Evolutionary conservation across 2,329 filamentous ascomycete species (phyloP).

Genomic region (Trichophyton rubrum): DNA sequence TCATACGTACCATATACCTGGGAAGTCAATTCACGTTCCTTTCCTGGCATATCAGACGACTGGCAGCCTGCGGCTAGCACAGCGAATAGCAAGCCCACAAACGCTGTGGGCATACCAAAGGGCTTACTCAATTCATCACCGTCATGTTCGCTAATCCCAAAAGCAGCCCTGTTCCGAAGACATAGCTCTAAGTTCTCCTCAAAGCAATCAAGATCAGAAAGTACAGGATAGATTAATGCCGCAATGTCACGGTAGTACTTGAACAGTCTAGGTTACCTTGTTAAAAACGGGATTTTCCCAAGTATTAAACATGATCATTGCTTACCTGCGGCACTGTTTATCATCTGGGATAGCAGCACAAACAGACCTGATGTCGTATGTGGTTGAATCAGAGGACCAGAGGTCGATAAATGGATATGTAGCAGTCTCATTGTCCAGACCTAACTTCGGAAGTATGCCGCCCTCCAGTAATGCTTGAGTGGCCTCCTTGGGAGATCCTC

Average conservation of each 20-base stretch:
- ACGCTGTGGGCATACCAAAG: slow-evolving; percentile 46
- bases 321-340: slow-evolving; percentile 42
- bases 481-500: slow-evolving; percentile 36
- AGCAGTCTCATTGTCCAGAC: slow-evolving; percentile 51
- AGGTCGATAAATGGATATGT: slow-evolving; percentile 55
- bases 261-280: slow-evolving; percentile 9
- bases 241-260: slow-evolving; percentile 13
- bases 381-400: slow-evolving; percentile 50
- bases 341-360: slow-evolving; percentile 48
- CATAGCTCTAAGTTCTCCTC: slow-evolving; percentile 44
- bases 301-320: slow-evolving; percentile 3
- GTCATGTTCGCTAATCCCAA: slow-evolving; percentile 31
- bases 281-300: neutral
- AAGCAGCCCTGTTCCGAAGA: slow-evolving; percentile 39
- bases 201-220: slow-evolving; percentile 44
- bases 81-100: slow-evolving; percentile 49
- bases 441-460: slow-evolving; percentile 49
- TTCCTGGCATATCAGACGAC: slow-evolving; percentile 45
- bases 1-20: slow-evolving; percentile 45
- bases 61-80: slow-evolving; percentile 52
- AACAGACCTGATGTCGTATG: slow-evolving; percentile 45
- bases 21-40: slow-evolving; percentile 50
- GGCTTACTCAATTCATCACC: slow-evolving; percentile 42
- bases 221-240: slow-evolving; percentile 47
- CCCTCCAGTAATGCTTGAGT: slow-evolving; percentile 46